A percentile compares a stretch with the other conserved stretches of the same genome.
Conservation (phyloP, 2,329 filamentous ascomycete genomes). For the Monosporascus sp. region DNA sequence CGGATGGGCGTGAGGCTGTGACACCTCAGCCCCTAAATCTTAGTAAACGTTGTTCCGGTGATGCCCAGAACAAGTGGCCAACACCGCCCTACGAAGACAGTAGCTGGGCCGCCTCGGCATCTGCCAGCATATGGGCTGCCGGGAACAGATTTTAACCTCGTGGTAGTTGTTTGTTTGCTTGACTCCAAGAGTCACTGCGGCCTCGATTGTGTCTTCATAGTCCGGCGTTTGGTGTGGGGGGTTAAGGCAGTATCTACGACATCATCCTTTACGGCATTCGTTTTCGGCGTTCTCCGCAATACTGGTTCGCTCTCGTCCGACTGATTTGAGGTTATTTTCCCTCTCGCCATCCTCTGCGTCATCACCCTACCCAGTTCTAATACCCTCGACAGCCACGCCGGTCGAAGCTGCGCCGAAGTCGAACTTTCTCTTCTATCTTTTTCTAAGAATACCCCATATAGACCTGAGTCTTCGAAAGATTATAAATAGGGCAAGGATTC, state of each 20-base stretch:
- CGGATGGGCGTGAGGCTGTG: slow-evolving; percentile 56
- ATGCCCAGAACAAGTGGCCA: slow-evolving; percentile 70
- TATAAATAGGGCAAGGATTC: slow-evolving; percentile 20
- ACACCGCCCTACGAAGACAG: slow-evolving; percentile 93
- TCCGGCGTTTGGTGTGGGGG: slow-evolving; percentile 26
- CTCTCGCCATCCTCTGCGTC: slow-evolving; percentile 14
- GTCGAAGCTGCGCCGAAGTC: slow-evolving; percentile 12
- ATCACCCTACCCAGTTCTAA: slow-evolving; percentile 23
- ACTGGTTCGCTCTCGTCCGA: slow-evolving; percentile 22
- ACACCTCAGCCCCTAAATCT: slow-evolving; percentile 70
- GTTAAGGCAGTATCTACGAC: slow-evolving; percentile 16
- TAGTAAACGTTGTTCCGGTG: slow-evolving; percentile 45
- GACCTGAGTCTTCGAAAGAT: slow-evolving; percentile 21
- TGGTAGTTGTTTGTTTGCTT: slow-evolving; percentile 17
- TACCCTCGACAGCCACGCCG: slow-evolving; percentile 21
- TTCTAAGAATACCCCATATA: slow-evolving; percentile 27
- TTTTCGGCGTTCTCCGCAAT: slow-evolving; percentile 21
- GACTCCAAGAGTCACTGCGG: slow-evolving; percentile 5
- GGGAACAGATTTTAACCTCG: slow-evolving; percentile 55
- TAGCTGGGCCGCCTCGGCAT: slow-evolving; percentile 82
- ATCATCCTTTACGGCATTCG: slow-evolving; percentile 24
- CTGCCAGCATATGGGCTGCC: slow-evolving; percentile 75
- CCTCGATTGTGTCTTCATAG: slow-evolving; percentile 26
- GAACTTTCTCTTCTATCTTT: slow-evolving; percentile 10
- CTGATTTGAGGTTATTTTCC: slow-evolving; percentile 18